Evolutionary conservation across 441 rosid species (phyloP).

Genomic region (Croton setiger): DNA sequence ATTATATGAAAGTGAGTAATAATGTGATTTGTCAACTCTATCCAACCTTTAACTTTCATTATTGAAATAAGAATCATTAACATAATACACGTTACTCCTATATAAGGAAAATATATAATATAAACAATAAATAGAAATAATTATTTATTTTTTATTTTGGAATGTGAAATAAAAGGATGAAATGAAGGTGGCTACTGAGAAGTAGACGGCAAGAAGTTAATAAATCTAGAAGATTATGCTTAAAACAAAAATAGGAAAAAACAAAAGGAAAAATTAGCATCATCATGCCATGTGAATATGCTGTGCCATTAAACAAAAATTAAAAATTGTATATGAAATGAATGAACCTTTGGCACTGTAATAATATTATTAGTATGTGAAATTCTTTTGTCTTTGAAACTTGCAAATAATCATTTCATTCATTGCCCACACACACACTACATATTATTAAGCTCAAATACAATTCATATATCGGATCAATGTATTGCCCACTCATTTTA

Average conservation of each 20-base stretch:
- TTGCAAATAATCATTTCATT: background rate
- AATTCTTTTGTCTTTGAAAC: background rate
- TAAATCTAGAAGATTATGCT: background rate
- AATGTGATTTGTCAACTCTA: no score
- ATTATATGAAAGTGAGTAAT: no score
- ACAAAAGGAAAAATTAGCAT: background rate
- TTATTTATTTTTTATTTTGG: background rate
- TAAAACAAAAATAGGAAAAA: background rate
- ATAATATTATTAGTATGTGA: no score
- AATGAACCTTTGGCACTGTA: background rate
- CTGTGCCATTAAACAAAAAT: background rate
- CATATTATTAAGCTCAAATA: background rate
- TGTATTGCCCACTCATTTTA: background rate
- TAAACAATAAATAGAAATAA: no score
- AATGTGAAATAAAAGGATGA: background rate
- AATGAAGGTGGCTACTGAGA: background rate
- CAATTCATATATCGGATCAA: background rate
- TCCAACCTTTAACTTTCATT: no score
- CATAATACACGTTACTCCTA: no score
- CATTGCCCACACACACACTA: background rate
- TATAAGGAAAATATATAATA: no score
- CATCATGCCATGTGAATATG: slow-evolving; percentile 1
- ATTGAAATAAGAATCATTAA: no score
- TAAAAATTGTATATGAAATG: background rate
- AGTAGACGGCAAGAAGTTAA: background rate